A percentile compares a stretch with the other conserved stretches of the same genome.
Conservation (phyloP, 352 stramenopile species). For the Globisporangium cylindrosporum region DNA sequence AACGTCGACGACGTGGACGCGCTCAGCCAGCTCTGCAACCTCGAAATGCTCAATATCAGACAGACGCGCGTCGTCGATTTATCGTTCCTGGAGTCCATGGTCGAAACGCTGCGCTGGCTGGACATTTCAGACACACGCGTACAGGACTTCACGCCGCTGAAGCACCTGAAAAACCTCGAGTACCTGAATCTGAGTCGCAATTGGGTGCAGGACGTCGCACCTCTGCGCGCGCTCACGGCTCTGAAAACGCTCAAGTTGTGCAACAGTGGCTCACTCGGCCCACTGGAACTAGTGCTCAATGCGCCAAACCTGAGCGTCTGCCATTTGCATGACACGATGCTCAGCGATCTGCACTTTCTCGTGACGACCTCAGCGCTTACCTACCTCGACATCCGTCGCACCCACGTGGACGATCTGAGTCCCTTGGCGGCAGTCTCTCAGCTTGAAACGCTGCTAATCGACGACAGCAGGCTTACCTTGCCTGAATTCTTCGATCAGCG, state of each 20-base stretch:
- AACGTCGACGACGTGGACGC: slow-evolving; percentile 21
- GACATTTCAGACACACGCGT: slow-evolving; percentile 44
- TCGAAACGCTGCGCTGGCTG: slow-evolving; percentile 24
- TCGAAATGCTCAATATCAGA: slow-evolving; percentile 22
- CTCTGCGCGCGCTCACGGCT: slow-evolving; percentile 26
- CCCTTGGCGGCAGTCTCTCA: slow-evolving; percentile 27
- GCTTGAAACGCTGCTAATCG: slow-evolving; percentile 42
- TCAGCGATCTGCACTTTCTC: slow-evolving; percentile 38
- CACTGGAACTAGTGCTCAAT: slow-evolving; percentile 27
- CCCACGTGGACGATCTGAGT: slow-evolving; percentile 30
- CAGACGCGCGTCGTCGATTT: slow-evolving; percentile 32
- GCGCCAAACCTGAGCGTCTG: slow-evolving; percentile 27
- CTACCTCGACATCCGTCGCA: slow-evolving; percentile 47
- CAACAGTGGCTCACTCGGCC: slow-evolving; percentile 32
- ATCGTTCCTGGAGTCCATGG: slow-evolving; percentile 25
- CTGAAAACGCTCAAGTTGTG: slow-evolving; percentile 35
- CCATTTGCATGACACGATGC: slow-evolving; percentile 41
- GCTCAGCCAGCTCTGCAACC: slow-evolving; percentile 17
- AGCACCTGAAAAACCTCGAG: slow-evolving; percentile 21
- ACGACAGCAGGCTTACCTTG: slow-evolving; percentile 17
- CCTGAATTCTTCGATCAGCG: not conserved
- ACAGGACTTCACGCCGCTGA: slow-evolving; percentile 33
- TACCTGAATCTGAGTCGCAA: slow-evolving; percentile 48
- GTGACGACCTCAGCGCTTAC: slow-evolving; percentile 18
- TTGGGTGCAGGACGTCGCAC: slow-evolving; percentile 32